Percentiles rank a stretch among this genome's conserved stretches.
Evolutionary conservation across 179 eudicot species (phyloP).

Genomic region (Actinidia polygama): DNA sequence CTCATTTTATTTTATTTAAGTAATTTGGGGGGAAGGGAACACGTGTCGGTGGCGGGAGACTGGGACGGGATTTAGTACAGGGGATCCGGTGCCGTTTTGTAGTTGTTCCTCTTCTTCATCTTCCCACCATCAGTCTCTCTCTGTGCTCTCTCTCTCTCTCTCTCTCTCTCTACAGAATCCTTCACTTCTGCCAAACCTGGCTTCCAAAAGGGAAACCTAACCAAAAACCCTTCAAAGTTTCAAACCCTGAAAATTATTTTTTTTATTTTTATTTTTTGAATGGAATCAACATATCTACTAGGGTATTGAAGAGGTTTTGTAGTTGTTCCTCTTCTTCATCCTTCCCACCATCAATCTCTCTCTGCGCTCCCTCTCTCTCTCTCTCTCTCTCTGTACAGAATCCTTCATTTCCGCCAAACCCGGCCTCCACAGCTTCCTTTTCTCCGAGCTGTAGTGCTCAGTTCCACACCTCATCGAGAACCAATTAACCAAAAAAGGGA

Average conservation of each 20-base stretch:
- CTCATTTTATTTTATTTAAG: too few species aligned
- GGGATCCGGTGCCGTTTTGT: too few species aligned
- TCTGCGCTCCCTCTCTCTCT: not conserved
- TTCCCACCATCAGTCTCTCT: too few species aligned
- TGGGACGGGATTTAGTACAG: too few species aligned
- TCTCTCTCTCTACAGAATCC: not conserved
- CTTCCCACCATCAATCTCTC: not conserved
- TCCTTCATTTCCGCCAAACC: constrained; percentile 4
- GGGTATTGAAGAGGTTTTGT: constrained; percentile 20
- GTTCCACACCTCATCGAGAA: constrained; percentile 41
- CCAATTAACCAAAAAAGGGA: constrained; percentile 16
- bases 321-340: constrained; percentile 10
- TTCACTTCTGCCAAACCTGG: constrained; percentile 38
- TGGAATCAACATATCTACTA: too few species aligned
- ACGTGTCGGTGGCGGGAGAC: too few species aligned
- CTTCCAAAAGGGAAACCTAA: constrained; percentile 39
- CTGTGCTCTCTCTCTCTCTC: too few species aligned
- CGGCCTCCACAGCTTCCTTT: constrained; percentile 70
- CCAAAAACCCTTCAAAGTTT: constrained; percentile 21
- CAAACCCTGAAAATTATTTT: too few species aligned
- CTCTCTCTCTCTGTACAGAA: not conserved
- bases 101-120: constrained; percentile 10
- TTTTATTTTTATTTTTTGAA: too few species aligned
- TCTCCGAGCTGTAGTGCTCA: constrained; percentile 63
- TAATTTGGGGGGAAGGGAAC: too few species aligned